Evolutionary conservation across 2,329 filamentous ascomycete genomes (phyloP).

Genomic region (Rutstroemia sp.): DNA sequence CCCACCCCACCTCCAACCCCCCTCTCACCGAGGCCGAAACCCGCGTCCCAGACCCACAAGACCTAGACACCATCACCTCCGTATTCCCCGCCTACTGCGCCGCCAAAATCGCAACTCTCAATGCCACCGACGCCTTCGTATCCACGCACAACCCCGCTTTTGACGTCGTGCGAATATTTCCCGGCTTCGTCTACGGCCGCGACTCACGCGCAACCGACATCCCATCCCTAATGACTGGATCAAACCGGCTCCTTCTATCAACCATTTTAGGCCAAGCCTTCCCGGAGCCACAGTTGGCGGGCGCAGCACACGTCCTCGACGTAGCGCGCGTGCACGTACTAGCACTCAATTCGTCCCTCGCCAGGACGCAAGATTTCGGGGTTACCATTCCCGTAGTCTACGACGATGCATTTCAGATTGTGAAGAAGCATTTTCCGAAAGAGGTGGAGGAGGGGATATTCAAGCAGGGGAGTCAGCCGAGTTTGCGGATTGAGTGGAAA

Average conservation of each 20-base stretch:
- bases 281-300: not conserved
- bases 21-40: not conserved
- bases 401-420: not conserved
- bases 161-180: not conserved
- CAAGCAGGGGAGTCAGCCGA: not conserved
- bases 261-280: not conserved
- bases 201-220: not conserved
- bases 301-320: not conserved
- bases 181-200: not conserved
- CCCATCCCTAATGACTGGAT: not conserved
- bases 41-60: not conserved
- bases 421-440: constrained; percentile 3
- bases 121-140: not conserved
- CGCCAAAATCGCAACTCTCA: constrained; percentile 1
- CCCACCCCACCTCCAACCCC: not conserved
- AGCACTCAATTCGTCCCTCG: not conserved
- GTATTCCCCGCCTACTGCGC: constrained; percentile 1
- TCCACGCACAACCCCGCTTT: not conserved
- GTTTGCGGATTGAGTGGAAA: not conserved
- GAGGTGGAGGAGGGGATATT: not conserved
- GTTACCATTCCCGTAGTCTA: not conserved
- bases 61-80: too few species aligned
- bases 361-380: not conserved
- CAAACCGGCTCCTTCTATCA: not conserved
- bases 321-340: not conserved